phyloP scores from a whole-genome alignment of 192 early-diverging fungal species.

The Powellomyces hirtus region DNA sequence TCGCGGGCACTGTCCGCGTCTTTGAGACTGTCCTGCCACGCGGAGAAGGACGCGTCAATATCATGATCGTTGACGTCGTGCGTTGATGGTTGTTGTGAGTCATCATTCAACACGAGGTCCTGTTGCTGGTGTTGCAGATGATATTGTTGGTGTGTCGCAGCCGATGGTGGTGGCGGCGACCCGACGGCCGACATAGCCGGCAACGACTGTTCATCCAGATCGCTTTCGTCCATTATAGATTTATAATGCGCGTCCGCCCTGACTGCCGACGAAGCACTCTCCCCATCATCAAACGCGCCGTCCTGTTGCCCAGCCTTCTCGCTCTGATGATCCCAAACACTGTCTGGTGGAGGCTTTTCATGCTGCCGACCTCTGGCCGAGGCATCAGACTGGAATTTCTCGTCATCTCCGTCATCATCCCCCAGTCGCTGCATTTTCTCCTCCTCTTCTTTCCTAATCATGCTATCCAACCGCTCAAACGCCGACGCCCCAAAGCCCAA shows the following conservation, averaged over 20 bases:
- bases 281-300: background rate
- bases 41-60: too few relatives aligned
- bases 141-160: too few relatives aligned
- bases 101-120: too few relatives aligned
- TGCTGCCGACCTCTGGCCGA: background rate
- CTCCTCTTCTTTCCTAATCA: background rate
- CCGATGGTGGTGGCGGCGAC: background rate
- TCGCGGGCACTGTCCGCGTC: background rate
- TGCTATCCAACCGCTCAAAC: background rate
- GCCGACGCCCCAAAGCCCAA: background rate
- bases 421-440: background rate
- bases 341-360: background rate
- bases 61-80: too few relatives aligned
- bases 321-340: background rate
- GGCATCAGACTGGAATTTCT: background rate
- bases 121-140: too few relatives aligned
- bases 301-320: background rate
- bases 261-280: background rate
- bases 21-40: background rate
- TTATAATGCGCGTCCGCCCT: background rate
- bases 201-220: background rate
- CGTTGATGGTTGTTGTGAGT: too few relatives aligned
- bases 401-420: background rate
- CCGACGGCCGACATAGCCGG: background rate
- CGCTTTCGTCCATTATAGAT: slow-evolving; percentile 2